Evolutionary conservation across 345 rosid genomes (phyloP).

Genomic region (Lepidium africanum): DNA sequence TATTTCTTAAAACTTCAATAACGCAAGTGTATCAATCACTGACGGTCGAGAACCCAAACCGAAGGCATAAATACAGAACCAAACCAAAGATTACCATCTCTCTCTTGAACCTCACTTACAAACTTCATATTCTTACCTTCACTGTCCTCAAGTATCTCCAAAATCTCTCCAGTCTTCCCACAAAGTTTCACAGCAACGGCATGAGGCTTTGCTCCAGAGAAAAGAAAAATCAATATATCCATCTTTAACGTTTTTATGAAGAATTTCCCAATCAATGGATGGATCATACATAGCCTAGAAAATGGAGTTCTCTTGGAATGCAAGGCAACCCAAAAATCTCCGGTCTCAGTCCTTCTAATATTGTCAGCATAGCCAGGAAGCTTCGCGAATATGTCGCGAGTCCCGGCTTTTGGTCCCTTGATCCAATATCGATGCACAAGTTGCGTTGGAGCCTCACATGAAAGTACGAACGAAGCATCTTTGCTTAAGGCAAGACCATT

Average conservation of each 20-base stretch:
- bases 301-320: slow-evolving; percentile 37
- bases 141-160: slow-evolving; percentile 45
- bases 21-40: not conserved
- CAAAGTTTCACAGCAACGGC: slow-evolving; percentile 45
- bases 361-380: slow-evolving; percentile 61
- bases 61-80: slow-evolving; percentile 42
- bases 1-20: too few species aligned
- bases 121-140: slow-evolving; percentile 45
- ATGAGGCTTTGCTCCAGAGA: slow-evolving; percentile 52
- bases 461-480: slow-evolving; percentile 43
- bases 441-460: slow-evolving; percentile 37
- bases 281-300: slow-evolving; percentile 28
- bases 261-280: slow-evolving; percentile 36
- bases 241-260: slow-evolving; percentile 31
- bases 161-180: slow-evolving; percentile 39
- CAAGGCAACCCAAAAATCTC: slow-evolving; percentile 62
- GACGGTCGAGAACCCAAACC: slow-evolving; percentile 35
- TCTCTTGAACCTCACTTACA: slow-evolving; percentile 64
- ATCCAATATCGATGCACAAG: slow-evolving; percentile 42
- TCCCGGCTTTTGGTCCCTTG: slow-evolving; percentile 32
- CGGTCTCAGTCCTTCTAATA: slow-evolving; percentile 39
- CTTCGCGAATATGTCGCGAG: slow-evolving; percentile 34
- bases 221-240: slow-evolving; percentile 38
- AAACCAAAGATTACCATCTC: slow-evolving; percentile 39
- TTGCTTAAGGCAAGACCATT: slow-evolving; percentile 72